Base-by-base conservation (phyloP, 306 rosid genomes). In the Trifolium fragiferum region DNA sequence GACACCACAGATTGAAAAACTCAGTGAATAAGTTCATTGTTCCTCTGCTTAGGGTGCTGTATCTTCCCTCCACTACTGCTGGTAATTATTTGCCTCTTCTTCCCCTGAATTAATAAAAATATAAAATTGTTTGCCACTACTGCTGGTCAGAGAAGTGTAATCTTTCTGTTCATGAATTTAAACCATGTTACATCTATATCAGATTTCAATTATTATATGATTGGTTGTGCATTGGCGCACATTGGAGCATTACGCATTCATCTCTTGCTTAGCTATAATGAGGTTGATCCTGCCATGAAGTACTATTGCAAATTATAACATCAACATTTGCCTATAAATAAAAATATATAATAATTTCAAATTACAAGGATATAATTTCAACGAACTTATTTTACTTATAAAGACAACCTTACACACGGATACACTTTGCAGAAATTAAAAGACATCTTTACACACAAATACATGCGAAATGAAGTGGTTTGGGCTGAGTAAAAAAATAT, bases 261-360 rank as follows among this genome's bases (percentile, higher is more conserved):
- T 65, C 96, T 94, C 66, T 78, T 94, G 89, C 93, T 90, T 69
- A 75, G 90, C 82, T 81, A 86, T 64, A 84, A 75, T 74, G 92
- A 87, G 73, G 33, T 91, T 63, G 98, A 94, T 88, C 98, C 98
- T 49, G 86, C 88, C 71, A 73, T 86, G 91, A 91, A 94, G 77
- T 86, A 91, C 80, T 66, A 76, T 76, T 87, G 84, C 82, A 88
- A 91, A n/a, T n/a, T n/a, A n/a, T n/a, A n/a, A n/a, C n/a, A 23
- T 23, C 27, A 23, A 23, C 27, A 23, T 23, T 23, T 23, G 27
- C 2, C 27, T 23, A 23, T 23, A 23, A 23, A 23, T 23, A 23
- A 23, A 23, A 23, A 23, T n/a, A n/a, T n/a, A n/a, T 23, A 23
- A 23, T 23, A 23, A 23, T 23, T 23, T 23, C 27, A 23, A 23